Evolutionary conservation across 2,329 filamentous ascomycete species (phyloP).

Genomic region (Botrytis cinerea): DNA sequence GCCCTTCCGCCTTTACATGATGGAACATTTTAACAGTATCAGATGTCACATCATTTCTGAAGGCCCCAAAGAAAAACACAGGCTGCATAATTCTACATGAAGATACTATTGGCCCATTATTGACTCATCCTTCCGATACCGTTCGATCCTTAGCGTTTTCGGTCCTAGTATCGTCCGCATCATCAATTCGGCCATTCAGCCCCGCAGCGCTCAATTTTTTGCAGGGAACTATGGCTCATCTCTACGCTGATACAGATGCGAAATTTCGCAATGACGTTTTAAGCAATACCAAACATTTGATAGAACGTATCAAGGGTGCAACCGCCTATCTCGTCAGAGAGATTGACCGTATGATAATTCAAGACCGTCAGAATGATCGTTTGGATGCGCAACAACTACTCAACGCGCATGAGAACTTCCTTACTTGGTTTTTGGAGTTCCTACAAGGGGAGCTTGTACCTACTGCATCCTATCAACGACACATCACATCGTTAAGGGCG

Average conservation of each 20-base stretch:
- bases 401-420: slow-evolving; percentile 61
- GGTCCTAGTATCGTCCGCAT: slow-evolving; percentile 73
- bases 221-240: slow-evolving; percentile 63
- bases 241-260: slow-evolving; percentile 83
- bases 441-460: slow-evolving; percentile 73
- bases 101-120: slow-evolving; percentile 52
- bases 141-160: slow-evolving; percentile 81
- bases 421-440: slow-evolving; percentile 75
- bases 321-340: slow-evolving; percentile 56
- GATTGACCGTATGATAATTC: slow-evolving; percentile 27
- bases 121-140: slow-evolving; percentile 59
- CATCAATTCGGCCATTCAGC: slow-evolving; percentile 73
- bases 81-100: slow-evolving; percentile 45
- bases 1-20: background rate
- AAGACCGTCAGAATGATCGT: slow-evolving; percentile 8
- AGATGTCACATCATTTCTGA: slow-evolving; percentile 42
- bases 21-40: slow-evolving; percentile 26
- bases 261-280: slow-evolving; percentile 83
- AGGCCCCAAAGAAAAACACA: slow-evolving; percentile 41
- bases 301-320: slow-evolving; percentile 71
- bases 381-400: slow-evolving; percentile 21
- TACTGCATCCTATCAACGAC: slow-evolving; percentile 85
- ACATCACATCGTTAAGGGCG: slow-evolving; percentile 77
- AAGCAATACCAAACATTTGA: slow-evolving; percentile 71
- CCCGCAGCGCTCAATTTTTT: slow-evolving; percentile 62